Conservation (phyloP, 1,139 yeast genomes). For the Meyerozyma carpophila region DNA sequence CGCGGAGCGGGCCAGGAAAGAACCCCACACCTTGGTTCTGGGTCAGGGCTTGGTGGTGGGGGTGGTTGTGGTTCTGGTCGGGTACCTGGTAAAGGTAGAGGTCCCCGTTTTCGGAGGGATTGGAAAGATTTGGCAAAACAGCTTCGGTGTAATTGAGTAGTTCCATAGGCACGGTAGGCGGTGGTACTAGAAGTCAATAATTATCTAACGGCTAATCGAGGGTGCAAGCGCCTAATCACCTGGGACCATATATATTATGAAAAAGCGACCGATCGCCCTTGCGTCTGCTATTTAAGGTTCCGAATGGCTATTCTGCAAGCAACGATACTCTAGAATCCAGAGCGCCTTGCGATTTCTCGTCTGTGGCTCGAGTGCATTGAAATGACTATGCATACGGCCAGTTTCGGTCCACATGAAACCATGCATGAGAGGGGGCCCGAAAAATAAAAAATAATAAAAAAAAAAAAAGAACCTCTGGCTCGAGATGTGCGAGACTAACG, state of each 20-base stretch:
- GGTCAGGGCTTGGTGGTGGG: background rate
- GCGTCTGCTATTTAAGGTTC: background rate
- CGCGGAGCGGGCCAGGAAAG: background rate
- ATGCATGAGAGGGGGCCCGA: background rate
- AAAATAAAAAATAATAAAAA: background rate
- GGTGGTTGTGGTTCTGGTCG: background rate
- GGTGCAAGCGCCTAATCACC: background rate
- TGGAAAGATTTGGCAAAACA: background rate
- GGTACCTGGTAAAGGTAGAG: background rate
- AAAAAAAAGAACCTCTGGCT: background rate
- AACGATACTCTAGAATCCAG: background rate
- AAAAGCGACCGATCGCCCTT: background rate
- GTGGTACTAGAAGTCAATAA: background rate
- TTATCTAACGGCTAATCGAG: background rate
- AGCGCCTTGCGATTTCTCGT: background rate
- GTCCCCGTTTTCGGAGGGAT: background rate
- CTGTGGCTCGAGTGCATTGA: background rate
- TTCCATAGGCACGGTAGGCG: background rate
- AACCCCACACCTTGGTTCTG: too few relatives aligned
- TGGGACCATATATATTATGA: background rate
- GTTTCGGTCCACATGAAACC: background rate
- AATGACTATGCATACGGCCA: background rate
- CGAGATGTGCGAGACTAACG: too few relatives aligned
- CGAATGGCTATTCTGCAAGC: constrained; percentile 2
- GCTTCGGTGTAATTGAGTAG: constrained; percentile 1